phyloP scores from a whole-genome alignment of 495 filamentous ascomycete species.

The Xylaria sp. region DNA sequence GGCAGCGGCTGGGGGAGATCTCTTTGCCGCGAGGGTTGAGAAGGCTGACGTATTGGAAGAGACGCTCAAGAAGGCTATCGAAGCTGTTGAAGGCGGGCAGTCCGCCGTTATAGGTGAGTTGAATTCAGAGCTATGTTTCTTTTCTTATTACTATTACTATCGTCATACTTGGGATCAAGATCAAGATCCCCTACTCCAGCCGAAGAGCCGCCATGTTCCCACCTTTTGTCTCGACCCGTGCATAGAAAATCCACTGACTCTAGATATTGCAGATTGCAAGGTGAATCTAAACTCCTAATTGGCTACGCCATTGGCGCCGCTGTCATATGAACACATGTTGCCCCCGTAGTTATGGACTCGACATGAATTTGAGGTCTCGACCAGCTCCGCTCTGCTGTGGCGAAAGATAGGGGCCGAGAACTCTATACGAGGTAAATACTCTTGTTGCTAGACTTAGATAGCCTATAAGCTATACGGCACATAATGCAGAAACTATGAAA shows the following conservation, averaged over 20 bases:
- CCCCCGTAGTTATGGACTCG: no score
- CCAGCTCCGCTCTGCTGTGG: not conserved
- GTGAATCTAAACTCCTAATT: slow-evolving; percentile 48
- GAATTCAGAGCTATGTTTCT: slow-evolving; percentile 45
- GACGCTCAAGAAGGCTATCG: slow-evolving; percentile 69
- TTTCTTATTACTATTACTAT: not conserved
- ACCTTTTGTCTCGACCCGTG: not conserved
- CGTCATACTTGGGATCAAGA: not conserved
- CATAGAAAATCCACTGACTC: slow-evolving; percentile 5
- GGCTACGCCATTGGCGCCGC: not conserved
- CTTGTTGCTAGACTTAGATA: not conserved
- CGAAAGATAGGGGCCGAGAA: not conserved
- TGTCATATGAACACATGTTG: not conserved
- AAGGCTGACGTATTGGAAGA: slow-evolving; percentile 66
- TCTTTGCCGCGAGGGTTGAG: slow-evolving; percentile 68
- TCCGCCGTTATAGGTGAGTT: slow-evolving; percentile 64
- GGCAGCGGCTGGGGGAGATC: slow-evolving; percentile 80
- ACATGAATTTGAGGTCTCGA: not conserved
- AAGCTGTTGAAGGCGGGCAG: slow-evolving; percentile 69
- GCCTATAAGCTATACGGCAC: not conserved
- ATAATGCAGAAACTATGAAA: not conserved
- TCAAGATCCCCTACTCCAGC: not conserved
- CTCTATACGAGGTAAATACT: not conserved
- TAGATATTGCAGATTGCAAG: slow-evolving; percentile 47
- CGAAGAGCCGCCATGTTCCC: not conserved